Percentiles rank a stretch among this genome's conserved stretches.
Conservation (phyloP, 2,329 filamentous ascomycete genomes). For the Colletotrichum gigasporum region DNA sequence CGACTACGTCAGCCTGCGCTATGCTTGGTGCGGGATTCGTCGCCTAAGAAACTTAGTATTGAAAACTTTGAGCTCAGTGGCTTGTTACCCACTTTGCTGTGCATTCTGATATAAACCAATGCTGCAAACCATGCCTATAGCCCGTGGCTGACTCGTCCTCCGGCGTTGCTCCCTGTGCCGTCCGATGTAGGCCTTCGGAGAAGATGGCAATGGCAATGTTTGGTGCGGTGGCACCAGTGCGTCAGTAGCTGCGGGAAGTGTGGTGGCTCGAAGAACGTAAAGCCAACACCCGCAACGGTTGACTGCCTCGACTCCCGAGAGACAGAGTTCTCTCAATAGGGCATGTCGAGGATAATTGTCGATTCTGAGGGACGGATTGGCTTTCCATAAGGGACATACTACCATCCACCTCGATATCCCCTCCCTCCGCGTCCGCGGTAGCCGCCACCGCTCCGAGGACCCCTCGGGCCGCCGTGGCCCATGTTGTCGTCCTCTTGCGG, state of each 20-base stretch:
- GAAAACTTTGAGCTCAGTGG: constrained; percentile 15
- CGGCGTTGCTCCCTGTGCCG: too few species aligned
- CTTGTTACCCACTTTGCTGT: constrained; percentile 30
- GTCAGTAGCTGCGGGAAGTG: too few species aligned
- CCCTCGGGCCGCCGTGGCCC: constrained; percentile 58
- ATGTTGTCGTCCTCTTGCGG: constrained; percentile 56
- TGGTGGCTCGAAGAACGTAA: too few species aligned
- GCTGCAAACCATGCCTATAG: not conserved
- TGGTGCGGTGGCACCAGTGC: too few species aligned
- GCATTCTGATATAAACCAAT: constrained; percentile 4
- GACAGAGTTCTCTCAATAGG: too few species aligned
- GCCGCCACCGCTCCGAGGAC: constrained; percentile 63
- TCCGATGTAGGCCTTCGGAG: too few species aligned
- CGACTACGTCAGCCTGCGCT: not conserved
- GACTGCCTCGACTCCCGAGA: too few species aligned
- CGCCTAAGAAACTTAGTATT: constrained; percentile 30
- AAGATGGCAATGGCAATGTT: too few species aligned
- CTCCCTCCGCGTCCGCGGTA: constrained; percentile 62
- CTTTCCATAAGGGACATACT: constrained; percentile 23
- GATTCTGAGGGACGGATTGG: too few species aligned
- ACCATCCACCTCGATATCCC: constrained; percentile 61
- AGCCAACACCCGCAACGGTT: too few species aligned
- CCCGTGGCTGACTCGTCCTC: too few species aligned
- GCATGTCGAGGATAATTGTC: too few species aligned
- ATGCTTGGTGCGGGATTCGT: not conserved